These are phyloP conservation scores for Barnettozyma botsteinii DNA, from an alignment of 805 yeast genomes.

Conservation along the genomic window DNA sequence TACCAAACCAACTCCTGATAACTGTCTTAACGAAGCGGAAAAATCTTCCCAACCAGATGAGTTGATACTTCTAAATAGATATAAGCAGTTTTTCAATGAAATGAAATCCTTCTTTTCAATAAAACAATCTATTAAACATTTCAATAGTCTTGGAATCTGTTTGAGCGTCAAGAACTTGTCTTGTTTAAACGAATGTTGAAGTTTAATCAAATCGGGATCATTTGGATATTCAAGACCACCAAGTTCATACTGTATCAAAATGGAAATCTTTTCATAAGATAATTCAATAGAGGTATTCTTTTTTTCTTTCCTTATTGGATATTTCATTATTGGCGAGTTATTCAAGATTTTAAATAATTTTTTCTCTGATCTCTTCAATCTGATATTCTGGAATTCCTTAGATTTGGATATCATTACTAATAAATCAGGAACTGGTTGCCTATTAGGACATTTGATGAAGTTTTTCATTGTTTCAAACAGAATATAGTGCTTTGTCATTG, in stretches of 20 bases:
- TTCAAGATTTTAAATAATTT: constrained; percentile 40
- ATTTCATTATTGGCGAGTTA: constrained; percentile 32
- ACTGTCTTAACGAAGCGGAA: constrained; percentile 39
- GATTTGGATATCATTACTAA: constrained; percentile 29
- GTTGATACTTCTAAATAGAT: constrained; percentile 34
- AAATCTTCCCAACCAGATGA: constrained; percentile 49
- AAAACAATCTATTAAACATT: constrained; percentile 40
- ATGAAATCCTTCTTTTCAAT: constrained; percentile 35
- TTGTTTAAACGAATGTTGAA: constrained; percentile 34
- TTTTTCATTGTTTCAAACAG: constrained; percentile 37
- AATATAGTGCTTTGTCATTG: constrained; percentile 47
- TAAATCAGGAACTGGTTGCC: constrained; percentile 21
- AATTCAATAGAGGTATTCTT: constrained; percentile 22
- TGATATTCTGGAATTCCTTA: constrained; percentile 35
- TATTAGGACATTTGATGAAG: constrained; percentile 22
- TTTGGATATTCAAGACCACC: constrained; percentile 44
- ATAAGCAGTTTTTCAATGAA: constrained; percentile 35
- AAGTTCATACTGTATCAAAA: constrained; percentile 44
- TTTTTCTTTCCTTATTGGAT: constrained; percentile 29
- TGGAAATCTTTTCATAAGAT: constrained; percentile 33
- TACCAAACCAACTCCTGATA: constrained; percentile 41
- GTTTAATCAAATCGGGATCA: constrained; percentile 35
- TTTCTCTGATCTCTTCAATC: constrained; percentile 40
- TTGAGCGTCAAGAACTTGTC: constrained; percentile 41
- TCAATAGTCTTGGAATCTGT: constrained; percentile 37